Conservation (phyloP, 352 stramenopile species). For the Pythium guiyangense region DNA sequence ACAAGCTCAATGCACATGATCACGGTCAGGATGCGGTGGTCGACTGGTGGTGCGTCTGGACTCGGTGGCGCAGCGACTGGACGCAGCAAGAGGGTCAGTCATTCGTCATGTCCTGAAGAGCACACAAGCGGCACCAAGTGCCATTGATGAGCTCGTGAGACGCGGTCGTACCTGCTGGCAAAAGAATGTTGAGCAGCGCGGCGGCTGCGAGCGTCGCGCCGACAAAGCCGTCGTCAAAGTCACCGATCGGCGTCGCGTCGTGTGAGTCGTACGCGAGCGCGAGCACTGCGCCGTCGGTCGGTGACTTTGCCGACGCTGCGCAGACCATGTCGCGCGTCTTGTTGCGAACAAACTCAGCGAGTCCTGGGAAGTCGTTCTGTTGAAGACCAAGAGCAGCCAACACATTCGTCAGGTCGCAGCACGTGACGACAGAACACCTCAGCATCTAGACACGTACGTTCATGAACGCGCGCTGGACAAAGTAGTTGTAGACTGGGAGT, state of each 20-base stretch:
- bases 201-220: conserved; percentile 59
- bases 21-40: conserved; percentile 77
- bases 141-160: not conserved
- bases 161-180: conserved; percentile 46
- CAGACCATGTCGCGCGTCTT: conserved; percentile 71
- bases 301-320: conserved; percentile 9
- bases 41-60: conserved; percentile 70
- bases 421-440: not conserved
- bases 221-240: conserved; percentile 51
- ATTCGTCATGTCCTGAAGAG: not conserved
- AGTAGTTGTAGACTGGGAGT: conserved; percentile 75
- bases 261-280: conserved; percentile 43
- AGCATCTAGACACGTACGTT: conserved; percentile 31
- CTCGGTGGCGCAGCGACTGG: conserved; percentile 58
- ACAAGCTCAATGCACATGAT: conserved; percentile 87
- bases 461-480: conserved; percentile 57
- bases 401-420: not conserved
- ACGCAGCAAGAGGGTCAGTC: not conserved
- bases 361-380: conserved; percentile 71
- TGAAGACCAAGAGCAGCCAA: not conserved
- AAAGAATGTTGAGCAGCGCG: conserved; percentile 64
- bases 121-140: not conserved
- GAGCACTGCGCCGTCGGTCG: conserved; percentile 4
- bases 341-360: conserved; percentile 71
- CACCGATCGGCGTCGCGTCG: conserved; percentile 22